phyloP scores from a whole-genome alignment of 805 yeast species.

The Nakazawaea ernobii region DNA sequence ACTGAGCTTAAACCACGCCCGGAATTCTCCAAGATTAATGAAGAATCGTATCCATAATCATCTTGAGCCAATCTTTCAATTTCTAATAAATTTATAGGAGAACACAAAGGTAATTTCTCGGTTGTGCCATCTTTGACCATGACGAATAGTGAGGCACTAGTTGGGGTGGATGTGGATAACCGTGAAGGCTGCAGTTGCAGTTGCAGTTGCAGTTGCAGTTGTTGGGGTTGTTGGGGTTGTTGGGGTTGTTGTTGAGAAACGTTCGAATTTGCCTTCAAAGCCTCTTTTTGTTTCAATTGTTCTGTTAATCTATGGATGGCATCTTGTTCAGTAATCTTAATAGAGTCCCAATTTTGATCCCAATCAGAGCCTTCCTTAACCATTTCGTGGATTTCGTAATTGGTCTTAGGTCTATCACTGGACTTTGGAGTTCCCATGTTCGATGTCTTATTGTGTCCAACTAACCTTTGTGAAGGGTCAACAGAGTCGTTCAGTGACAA shows the following conservation, averaged over 20 bases:
- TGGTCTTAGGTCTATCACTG: conserved; percentile 29
- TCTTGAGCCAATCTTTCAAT: conserved; percentile 58
- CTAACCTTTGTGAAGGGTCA: conserved; percentile 58
- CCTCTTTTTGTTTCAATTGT: neutral
- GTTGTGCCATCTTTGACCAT: conserved; percentile 10
- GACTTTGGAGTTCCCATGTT: conserved; percentile 4
- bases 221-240: conserved; percentile 13
- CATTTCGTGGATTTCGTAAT: conserved; percentile 69
- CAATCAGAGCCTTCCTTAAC: conserved; percentile 42
- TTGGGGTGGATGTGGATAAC: conserved; percentile 8
- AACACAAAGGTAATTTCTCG: conserved; percentile 50
- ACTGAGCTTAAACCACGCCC: conserved; percentile 61
- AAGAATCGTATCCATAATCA: conserved; percentile 42
- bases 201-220: too few species aligned
- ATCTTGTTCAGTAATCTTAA: conserved; percentile 15
- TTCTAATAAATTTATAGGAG: conserved; percentile 76
- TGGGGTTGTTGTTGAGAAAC: conserved; percentile 4
- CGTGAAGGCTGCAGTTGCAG: conserved; percentile 3
- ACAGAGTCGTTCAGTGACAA: conserved; percentile 59
- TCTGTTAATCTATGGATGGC: conserved; percentile 10
- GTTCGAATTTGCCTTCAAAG: neutral
- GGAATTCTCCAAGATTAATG: conserved; percentile 54
- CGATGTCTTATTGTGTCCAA: conserved; percentile 60
- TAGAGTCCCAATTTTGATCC: conserved; percentile 50
- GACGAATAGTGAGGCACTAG: conserved; percentile 1